Evolutionary conservation across 2,329 filamentous ascomycete genomes (phyloP), one percentile per base, ranked within the genome.

Genomic region (Uncinocarpus reesii): DNA sequence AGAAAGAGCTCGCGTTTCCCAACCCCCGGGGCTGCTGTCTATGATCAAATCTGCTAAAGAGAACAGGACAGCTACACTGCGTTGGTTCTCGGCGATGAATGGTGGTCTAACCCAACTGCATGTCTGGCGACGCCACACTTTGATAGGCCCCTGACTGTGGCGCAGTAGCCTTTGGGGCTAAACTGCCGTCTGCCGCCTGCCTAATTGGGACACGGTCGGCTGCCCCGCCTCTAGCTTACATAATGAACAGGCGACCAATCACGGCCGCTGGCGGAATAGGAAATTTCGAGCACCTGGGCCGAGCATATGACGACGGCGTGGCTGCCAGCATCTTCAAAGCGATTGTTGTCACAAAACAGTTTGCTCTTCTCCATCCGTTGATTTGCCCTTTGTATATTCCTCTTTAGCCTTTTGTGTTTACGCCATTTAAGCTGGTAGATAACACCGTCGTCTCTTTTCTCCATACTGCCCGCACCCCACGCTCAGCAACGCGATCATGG

Each of bases 401-500:
- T n/a, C n/a, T 7, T 37, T 46, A 37, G n/a, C 7, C 15, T 15
- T 15, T 18, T 15, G 16, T 7, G 24, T 35, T 29, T n/a, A 15
- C 2, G 4, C 8, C 3, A 18, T 23, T 35, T 4, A 15, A 42
- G 16, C 29, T 26, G 18, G 40, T 24, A 15, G 16, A 37, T n/a
- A 7, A 28, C 20, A 11, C 15, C 10, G 29, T 36, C 18, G n/a
- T 20, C 26, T 23, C 23, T 1, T 31, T 40, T 7, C 20, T 13
- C 15, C 13, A 23, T 18, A 2, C 10, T 32, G 2, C 8, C 20
- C 15, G 29, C 28, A 18, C 37, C 46, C 37, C 46, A 42, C 46
- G 31, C 31, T 18, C 7, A 20, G 2, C 16, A 4, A 5, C n/a
- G 31, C 24, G 29, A 52, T 24, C 62, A 93, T 93, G 87, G 87